Percentiles rank a stretch among this genome's conserved stretches.
Conservation (phyloP, 371 early-diverging fungal genomes). For the Encephalitozoon intestinalis region DNA sequence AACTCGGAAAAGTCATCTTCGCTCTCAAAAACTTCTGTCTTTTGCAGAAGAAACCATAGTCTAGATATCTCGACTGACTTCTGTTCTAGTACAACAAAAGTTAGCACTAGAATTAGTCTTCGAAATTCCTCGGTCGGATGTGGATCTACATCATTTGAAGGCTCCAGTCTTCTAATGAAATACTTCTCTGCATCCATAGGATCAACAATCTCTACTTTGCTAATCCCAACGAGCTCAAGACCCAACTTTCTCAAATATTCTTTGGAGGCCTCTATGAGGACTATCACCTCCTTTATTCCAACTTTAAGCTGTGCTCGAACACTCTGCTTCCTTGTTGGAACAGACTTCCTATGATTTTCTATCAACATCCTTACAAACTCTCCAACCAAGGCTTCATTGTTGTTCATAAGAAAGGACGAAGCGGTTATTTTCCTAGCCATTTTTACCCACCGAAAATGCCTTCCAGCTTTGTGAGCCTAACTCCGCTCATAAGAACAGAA, state of each 20-base stretch:
- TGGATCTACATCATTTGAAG: not conserved
- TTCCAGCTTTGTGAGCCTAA: slow-evolving; percentile 24
- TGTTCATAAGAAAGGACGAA: slow-evolving; percentile 1
- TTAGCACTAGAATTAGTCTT: not conserved
- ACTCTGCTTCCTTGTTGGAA: not conserved
- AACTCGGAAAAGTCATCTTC: not conserved
- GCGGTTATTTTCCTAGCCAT: not conserved
- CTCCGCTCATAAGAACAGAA: slow-evolving; percentile 22
- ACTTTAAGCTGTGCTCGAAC: not conserved
- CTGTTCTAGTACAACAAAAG: not conserved
- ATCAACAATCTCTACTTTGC: not conserved
- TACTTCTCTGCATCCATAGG: not conserved
- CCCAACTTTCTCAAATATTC: not conserved
- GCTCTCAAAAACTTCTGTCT: not conserved
- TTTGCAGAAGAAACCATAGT: not conserved
- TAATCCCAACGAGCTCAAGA: slow-evolving; percentile 20
- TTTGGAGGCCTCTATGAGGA: not conserved
- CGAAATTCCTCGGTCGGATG: not conserved
- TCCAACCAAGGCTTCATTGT: not conserved
- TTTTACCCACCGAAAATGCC: slow-evolving; percentile 1
- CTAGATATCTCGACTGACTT: not conserved
- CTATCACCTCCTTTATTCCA: not conserved
- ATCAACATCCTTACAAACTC: slow-evolving; percentile 21
- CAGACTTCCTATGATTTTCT: not conserved
- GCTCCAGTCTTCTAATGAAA: not conserved